These are phyloP conservation scores for Diaporthe velutina DNA, from an alignment of 2,329 filamentous ascomycete genomes.

Conservation along the genomic window DNA sequence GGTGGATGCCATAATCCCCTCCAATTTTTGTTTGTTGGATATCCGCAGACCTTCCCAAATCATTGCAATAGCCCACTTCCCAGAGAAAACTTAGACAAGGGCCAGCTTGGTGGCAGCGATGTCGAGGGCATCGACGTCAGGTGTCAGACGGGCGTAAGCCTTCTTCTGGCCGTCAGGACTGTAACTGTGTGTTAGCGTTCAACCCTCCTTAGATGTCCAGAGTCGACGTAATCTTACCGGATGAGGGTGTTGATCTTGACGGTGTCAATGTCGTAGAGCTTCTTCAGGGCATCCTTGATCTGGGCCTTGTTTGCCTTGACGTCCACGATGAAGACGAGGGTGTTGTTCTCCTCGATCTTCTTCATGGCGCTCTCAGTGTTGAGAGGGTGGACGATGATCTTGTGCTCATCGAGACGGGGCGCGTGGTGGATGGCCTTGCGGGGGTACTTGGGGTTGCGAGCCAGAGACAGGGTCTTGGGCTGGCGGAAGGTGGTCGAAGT, in stretches of 20 bases:
- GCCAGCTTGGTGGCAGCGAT: conserved; percentile 99
- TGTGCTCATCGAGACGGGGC: conserved; percentile 95
- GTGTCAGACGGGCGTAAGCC: conserved; percentile 94
- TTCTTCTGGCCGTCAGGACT: conserved; percentile 99
- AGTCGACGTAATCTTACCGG: conserved; percentile 70
- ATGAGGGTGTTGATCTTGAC: conserved; percentile 99
- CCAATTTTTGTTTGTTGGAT: conserved; percentile 35
- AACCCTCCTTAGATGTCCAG: no score
- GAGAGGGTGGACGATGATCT: conserved; percentile 96
- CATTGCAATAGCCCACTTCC: conserved; percentile 48
- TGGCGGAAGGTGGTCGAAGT: conserved; percentile 95
- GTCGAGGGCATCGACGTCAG: conserved; percentile 98
- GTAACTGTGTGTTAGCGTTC: conserved; percentile 39
- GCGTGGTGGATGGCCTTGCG: conserved; percentile 93
- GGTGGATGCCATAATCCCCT: conserved; percentile 36
- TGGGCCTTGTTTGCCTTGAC: conserved; percentile 99
- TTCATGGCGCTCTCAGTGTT: conserved; percentile 99
- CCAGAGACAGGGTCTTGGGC: conserved; percentile 95
- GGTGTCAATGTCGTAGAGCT: conserved; percentile 97
- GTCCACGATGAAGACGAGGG: conserved; percentile 96
- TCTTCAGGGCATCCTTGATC: conserved; percentile 98
- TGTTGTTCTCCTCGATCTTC: conserved; percentile 99
- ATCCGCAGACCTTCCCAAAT: conserved; percentile 34
- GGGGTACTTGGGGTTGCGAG: conserved; percentile 93
- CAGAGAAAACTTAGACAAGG: conserved; percentile 83